Evolutionary conservation across 495 filamentous ascomycete species (phyloP), one percentile per base, ranked within the genome.

Genomic region (Rusavskia elegans): DNA sequence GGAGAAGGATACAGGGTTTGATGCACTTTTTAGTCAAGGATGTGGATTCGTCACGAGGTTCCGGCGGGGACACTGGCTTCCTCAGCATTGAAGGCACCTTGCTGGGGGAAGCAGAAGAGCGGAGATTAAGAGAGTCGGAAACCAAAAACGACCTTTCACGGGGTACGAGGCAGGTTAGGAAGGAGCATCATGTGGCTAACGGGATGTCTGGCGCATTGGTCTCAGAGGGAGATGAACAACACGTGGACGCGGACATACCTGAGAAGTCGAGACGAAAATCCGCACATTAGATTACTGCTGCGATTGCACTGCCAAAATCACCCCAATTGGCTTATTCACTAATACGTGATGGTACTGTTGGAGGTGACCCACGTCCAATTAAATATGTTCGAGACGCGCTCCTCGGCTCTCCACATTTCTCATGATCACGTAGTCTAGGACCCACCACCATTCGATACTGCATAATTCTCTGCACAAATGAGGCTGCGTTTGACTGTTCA

Each of bases 401-500:
- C n/a, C 7, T 21, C n/a, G n/a, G 39, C 20, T 17, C 39, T 9
- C 39, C 39, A 42, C 39, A 42, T 42, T 19, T 42, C 20, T 42
- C n/a, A 42, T 21, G 1, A 9, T 21, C 39, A 21, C 39, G 39
- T 42, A 35, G 32, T 14, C 40, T 17, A 32, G 23, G 23, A 48
- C 21, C n/a, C 16, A 29, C 23, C 20, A 17, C 45, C 25, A 17
- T 27, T 27, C 25, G 25, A 27, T 27, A 27, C 25, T 10, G 32
- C 9, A 35, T 35, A 35, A 35, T 35, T 11, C 32, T 29, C 38
- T 8, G 29, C 25, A 60, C 68, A 55, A 42, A 89, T 97, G 79
- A 82, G 92, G 56, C 77, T 98, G 51, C 85, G 85, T 52, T 71
- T 98, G 17, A 76, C 79, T 2, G 82, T 98, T 38, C 79, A 84